Conservation (phyloP, 345 rosid genomes). For the Erysimum cheiranthoides region DNA sequence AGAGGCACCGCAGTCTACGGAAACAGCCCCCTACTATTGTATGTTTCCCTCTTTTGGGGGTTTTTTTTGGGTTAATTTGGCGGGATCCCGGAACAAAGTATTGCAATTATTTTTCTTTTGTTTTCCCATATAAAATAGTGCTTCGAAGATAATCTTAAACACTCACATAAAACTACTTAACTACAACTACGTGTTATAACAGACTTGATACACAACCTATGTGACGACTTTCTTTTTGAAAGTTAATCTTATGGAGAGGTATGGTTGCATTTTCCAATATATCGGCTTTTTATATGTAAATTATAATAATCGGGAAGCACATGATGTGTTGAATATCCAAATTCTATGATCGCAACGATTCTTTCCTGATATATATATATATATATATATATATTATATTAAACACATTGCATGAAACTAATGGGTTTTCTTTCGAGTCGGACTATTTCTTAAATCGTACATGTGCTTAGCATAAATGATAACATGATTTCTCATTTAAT, state of each 20-base stretch:
- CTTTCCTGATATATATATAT: background rate
- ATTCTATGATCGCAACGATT: conserved; percentile 26
- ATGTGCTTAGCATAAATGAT: conserved; percentile 32
- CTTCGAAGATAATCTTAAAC: background rate
- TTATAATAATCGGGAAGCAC: conserved; percentile 11
- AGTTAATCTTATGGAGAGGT: background rate
- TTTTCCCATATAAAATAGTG: background rate
- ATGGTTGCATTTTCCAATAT: conserved; percentile 7
- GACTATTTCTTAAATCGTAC: conserved; percentile 16
- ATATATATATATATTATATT: too few species aligned
- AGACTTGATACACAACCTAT: background rate
- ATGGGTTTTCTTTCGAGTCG: background rate
- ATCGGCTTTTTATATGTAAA: background rate
- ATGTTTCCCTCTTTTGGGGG: conserved; percentile 30
- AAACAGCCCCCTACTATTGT: conserved; percentile 33
- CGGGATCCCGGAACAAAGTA: conserved; percentile 29
- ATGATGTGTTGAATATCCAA: conserved; percentile 34
- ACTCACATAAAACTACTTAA: background rate
- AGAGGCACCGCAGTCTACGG: conserved; percentile 37
- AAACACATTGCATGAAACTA: conserved; percentile 10
- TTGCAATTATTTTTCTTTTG: background rate
- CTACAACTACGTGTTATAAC: background rate
- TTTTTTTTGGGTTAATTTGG: conserved; percentile 29
- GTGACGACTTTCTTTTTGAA: background rate
- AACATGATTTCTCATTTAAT: conserved; percentile 24